These are phyloP conservation scores for Metschnikowia borealis DNA, from an alignment of 805 yeast genomes.

Conservation along the genomic window DNA sequence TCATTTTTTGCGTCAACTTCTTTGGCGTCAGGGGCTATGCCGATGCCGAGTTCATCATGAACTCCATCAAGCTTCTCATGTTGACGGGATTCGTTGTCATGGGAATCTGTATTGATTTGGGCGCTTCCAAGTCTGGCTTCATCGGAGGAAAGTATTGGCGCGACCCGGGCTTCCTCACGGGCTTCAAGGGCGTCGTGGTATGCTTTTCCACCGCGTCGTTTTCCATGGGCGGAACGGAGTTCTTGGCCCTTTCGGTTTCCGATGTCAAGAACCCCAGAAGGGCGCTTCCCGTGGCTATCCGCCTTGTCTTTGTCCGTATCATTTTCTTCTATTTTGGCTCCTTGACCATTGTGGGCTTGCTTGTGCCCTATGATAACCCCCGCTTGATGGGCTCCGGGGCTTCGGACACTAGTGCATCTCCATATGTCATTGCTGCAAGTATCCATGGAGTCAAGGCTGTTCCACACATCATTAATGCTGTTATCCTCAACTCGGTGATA, in stretches of 20 bases:
- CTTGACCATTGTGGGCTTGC: constrained; percentile 35
- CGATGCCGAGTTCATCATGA: constrained; percentile 40
- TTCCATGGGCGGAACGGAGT: constrained; percentile 39
- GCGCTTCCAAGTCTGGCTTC: constrained; percentile 27
- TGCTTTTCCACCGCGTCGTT: constrained; percentile 41
- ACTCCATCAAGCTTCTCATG: constrained; percentile 34
- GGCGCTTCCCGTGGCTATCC: constrained; percentile 41
- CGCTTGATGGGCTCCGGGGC: constrained; percentile 33
- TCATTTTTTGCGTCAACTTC: constrained; percentile 43
- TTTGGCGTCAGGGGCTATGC: constrained; percentile 47
- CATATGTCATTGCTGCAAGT: constrained; percentile 28
- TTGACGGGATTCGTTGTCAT: constrained; percentile 39
- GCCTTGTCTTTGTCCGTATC: constrained; percentile 38
- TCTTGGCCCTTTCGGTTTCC: constrained; percentile 35
- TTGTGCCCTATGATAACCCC: constrained; percentile 34
- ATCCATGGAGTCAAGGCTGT: constrained; percentile 26
- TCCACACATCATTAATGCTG: constrained; percentile 31
- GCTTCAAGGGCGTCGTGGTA: constrained; percentile 38
- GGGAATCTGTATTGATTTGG: constrained; percentile 38
- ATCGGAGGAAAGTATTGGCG: constrained; percentile 42
- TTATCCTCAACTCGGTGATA: constrained; percentile 29
- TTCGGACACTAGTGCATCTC: constrained; percentile 27
- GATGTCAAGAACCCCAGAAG: constrained; percentile 37
- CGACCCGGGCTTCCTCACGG: constrained; percentile 34
- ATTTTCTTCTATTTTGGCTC: constrained; percentile 38